Conservation (phyloP, 208 protist species). For the Trypanosoma scelopori region DNA sequence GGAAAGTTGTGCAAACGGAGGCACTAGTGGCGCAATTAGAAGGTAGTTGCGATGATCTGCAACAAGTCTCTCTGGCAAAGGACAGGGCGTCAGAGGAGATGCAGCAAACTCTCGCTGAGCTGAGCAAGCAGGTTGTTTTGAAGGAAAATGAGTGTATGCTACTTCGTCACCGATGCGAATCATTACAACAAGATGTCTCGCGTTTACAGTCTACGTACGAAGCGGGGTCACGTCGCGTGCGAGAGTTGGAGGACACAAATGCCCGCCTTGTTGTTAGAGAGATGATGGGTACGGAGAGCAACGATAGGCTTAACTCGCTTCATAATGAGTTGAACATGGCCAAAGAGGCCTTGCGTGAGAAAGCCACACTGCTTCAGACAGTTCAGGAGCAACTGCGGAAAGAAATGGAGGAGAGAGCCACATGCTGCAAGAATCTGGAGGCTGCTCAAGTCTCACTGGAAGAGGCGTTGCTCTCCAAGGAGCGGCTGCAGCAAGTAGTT, state of each 20-base stretch:
- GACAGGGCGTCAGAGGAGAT: slow-evolving; percentile 70
- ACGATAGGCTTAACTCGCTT: slow-evolving; percentile 29
- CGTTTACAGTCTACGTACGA: slow-evolving; percentile 36
- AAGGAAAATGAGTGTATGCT: slow-evolving; percentile 81
- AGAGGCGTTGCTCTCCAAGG: slow-evolving; percentile 59
- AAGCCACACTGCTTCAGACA: slow-evolving; percentile 14
- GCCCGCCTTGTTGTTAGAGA: slow-evolving; percentile 66
- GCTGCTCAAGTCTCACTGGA: slow-evolving; percentile 40
- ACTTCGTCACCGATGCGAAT: slow-evolving; percentile 60
- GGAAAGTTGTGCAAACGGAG: slow-evolving; percentile 55
- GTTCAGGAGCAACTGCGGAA: slow-evolving; percentile 32
- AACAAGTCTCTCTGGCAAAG: slow-evolving; percentile 52
- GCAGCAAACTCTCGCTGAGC: slow-evolving; percentile 71
- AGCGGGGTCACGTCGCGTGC: slow-evolving; percentile 35
- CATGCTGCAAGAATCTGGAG: slow-evolving; percentile 23
- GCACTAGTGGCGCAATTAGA: slow-evolving; percentile 40
- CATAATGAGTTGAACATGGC: slow-evolving; percentile 28
- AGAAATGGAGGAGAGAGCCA: slow-evolving; percentile 25
- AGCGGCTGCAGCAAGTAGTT: slow-evolving; percentile 77
- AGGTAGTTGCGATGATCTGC: slow-evolving; percentile 42
- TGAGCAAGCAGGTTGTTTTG: slow-evolving; percentile 78
- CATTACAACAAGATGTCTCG: slow-evolving; percentile 48
- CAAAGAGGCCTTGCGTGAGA: slow-evolving; percentile 26
- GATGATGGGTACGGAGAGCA: slow-evolving; percentile 37
- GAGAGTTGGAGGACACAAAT: slow-evolving; percentile 69